Evolutionary conservation across 192 early-diverging fungal species (phyloP), one percentile per base, ranked within the genome.

Genomic region (Ambispora gerdemannii): DNA sequence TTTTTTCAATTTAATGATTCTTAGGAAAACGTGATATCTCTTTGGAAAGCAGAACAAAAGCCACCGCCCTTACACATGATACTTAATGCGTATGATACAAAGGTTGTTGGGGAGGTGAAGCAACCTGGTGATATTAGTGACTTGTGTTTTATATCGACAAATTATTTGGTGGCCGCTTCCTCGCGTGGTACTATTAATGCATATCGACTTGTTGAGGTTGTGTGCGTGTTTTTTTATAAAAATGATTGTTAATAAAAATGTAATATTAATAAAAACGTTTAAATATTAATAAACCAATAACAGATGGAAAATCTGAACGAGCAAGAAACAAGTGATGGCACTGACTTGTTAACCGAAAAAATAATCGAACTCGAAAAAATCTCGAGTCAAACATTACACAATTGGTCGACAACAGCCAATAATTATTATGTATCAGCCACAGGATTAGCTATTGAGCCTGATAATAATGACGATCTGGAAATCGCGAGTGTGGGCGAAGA

Each of bases 401-500:
- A 33, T 25, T 65, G 67, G 11, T 27, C 62, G 20, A 32, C 49
- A 17, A 43, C 6, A 11, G 32, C n/a, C 27, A 33, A 24, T 52
- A n/a, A n/a, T n/a, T n/a, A n/a, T n/a, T n/a, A n/a, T n/a, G 50
- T 62, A 36, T 8, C 63, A 24, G 51, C 52, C 10, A 73, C 64
- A 3, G 65, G 63, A 28, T 27, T 73, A 15, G 59, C 72, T 8
- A 56, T 73, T 28, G 17, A 59, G 36, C 72, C 72, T n/a, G 24
- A 58, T 33, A 67, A 33, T 2, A 20, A 15, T 17, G n/a, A 55
- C 25, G 64, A 73, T 43, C 72, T 51, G 19, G 25, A 67, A 34
- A 58, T 73, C 15, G 63, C 51, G 0, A 73, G 28, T 58, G 72
- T 67, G 25, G 72, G 72, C 1, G 72, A 73, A 49, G 72, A 73